These are phyloP conservation scores for Penicillium sp. DNA, from an alignment of 2,329 filamentous ascomycete genomes.

Conservation along the genomic window DNA sequence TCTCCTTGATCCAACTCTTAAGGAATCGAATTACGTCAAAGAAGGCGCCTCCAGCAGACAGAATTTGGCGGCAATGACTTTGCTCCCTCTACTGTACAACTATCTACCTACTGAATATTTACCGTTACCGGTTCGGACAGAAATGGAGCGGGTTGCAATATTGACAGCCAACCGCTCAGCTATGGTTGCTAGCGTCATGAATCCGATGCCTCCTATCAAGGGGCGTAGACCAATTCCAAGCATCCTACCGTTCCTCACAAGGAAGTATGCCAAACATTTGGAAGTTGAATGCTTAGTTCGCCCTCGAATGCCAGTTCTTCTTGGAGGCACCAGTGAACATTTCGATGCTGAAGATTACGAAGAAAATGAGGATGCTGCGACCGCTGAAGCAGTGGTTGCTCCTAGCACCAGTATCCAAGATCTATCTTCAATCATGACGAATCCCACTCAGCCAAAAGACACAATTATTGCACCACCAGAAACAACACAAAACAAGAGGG, in stretches of 20 bases:
- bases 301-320: constrained; percentile 48
- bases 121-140: constrained; percentile 66
- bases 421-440: background rate
- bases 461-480: constrained; percentile 11
- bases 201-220: constrained; percentile 64
- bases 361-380: constrained; percentile 14
- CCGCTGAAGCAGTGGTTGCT: background rate
- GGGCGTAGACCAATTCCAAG: constrained; percentile 63
- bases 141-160: constrained; percentile 78
- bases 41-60: constrained; percentile 39
- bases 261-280: constrained; percentile 59
- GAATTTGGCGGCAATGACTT: constrained; percentile 52
- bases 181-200: constrained; percentile 77
- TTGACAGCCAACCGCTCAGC: constrained; percentile 64
- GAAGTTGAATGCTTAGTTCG: constrained; percentile 67
- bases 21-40: constrained; percentile 19
- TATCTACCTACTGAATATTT: constrained; percentile 63
- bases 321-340: constrained; percentile 23
- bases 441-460: background rate
- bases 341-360: constrained; percentile 32
- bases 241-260: constrained; percentile 73
- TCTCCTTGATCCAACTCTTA: constrained; percentile 55
- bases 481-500: constrained; percentile 16
- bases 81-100: constrained; percentile 62
- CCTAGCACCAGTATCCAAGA: background rate